Evolutionary conservation across 140 eudicot genomes (phyloP).

Genomic region (Stevia rebaudiana): DNA sequence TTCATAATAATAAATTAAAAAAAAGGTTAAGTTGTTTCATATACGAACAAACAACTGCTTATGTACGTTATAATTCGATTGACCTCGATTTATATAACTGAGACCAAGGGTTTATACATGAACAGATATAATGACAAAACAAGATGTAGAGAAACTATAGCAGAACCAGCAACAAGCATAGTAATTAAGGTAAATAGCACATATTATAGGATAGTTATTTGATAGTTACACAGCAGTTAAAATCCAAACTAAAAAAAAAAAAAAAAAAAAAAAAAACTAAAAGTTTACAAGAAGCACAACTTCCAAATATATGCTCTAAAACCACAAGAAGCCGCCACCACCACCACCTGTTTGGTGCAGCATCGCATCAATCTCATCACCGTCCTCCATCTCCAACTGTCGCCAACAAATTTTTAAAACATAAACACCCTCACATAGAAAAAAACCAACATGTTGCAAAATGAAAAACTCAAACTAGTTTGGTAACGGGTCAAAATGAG

Average conservation of each 20-base stretch:
- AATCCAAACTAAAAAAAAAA: constrained; percentile 6
- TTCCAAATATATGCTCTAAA: constrained; percentile 4
- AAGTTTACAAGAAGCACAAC: constrained; percentile 1
- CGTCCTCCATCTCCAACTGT: constrained; percentile 75
- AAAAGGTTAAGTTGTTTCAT: too few relatives aligned
- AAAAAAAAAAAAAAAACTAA: too few relatives aligned
- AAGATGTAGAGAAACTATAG: background rate
- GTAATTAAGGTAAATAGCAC: constrained; percentile 12
- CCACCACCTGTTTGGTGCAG: constrained; percentile 56
- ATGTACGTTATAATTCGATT: too few relatives aligned
- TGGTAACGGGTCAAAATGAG: background rate
- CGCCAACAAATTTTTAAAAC: background rate
- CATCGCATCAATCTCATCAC: constrained; percentile 65
- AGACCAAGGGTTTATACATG: background rate
- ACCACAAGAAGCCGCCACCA: background rate
- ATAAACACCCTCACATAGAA: constrained; percentile 13
- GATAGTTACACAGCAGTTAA: constrained; percentile 13
- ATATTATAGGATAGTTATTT: constrained; percentile 2
- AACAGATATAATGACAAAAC: background rate
- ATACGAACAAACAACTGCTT: too few relatives aligned
- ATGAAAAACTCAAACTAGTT: background rate
- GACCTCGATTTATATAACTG: background rate
- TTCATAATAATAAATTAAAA: too few relatives aligned
- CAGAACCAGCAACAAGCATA: constrained; percentile 15
- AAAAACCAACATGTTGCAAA: background rate